Conservation (phyloP, 768 basidiomycete species). For the Leccinum subtestaceum region DNA sequence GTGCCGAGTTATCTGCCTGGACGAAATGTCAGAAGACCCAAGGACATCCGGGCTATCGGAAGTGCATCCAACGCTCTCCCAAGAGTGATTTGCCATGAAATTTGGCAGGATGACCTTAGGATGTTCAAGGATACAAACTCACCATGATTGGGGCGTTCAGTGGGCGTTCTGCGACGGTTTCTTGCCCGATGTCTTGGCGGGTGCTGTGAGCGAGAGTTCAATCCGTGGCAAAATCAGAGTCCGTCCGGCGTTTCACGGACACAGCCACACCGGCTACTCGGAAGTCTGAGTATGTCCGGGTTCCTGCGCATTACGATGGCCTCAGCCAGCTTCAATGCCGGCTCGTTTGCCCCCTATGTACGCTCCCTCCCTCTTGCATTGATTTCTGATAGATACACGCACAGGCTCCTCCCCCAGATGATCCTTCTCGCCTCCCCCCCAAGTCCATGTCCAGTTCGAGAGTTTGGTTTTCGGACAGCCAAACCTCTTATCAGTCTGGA, state of each 20-base stretch:
- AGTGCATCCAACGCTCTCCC: slow-evolving; percentile 28
- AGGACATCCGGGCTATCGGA: slow-evolving; percentile 21
- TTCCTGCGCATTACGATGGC: slow-evolving; percentile 1
- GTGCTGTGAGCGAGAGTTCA: slow-evolving; percentile 11
- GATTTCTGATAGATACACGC: neutral
- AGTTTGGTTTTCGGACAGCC: slow-evolving; percentile 52
- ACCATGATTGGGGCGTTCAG: slow-evolving; percentile 35
- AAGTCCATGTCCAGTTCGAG: slow-evolving; percentile 29
- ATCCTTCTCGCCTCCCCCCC: slow-evolving; percentile 31
- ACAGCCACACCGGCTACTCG: slow-evolving; percentile 27
- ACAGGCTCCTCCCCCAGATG: slow-evolving; percentile 61
- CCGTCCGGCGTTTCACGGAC: slow-evolving; percentile 46
- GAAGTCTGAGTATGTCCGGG: neutral
- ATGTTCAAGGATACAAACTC: slow-evolving; percentile 22
- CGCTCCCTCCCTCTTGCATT: slow-evolving; percentile 14
- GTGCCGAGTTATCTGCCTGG: slow-evolving; percentile 75
- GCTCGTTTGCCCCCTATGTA: slow-evolving; percentile 65
- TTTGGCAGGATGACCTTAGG: neutral
- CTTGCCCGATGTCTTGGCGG: slow-evolving; percentile 29
- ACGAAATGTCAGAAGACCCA: slow-evolving; percentile 17
- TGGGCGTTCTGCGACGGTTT: slow-evolving; percentile 21
- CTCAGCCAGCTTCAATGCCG: slow-evolving; percentile 15
- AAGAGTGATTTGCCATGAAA: slow-evolving; percentile 8
- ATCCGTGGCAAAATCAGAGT: slow-evolving; percentile 22
- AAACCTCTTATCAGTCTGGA: slow-evolving; percentile 68